These are phyloP conservation scores for Lactarius trivialis DNA, from an alignment of 768 basidiomycete genomes.

Conservation along the genomic window DNA sequence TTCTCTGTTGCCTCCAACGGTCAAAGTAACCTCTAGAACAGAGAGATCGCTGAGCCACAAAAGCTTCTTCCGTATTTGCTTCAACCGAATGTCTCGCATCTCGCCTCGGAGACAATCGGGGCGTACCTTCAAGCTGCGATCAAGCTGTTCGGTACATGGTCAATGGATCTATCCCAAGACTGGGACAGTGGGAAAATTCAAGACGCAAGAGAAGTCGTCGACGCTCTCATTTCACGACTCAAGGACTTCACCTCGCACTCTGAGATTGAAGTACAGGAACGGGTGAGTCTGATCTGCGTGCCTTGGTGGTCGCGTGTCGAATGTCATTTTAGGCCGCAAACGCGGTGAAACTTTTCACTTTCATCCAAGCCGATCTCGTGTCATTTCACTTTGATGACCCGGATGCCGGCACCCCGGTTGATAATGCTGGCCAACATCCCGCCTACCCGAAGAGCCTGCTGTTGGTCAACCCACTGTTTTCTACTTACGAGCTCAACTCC, in stretches of 20 bases:
- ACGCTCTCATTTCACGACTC: conserved; percentile 53
- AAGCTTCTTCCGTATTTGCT: conserved; percentile 67
- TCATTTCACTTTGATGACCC: conserved; percentile 41
- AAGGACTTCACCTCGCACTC: conserved; percentile 50
- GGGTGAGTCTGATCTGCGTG: conserved; percentile 49
- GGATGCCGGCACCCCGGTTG: conserved; percentile 33
- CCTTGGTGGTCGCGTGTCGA: conserved; percentile 2
- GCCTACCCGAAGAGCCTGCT: conserved; percentile 85
- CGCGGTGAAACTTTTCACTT: conserved; percentile 62
- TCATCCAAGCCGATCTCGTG: conserved; percentile 68
- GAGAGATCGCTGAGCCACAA: conserved; percentile 74
- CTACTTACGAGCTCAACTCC: conserved; percentile 74
- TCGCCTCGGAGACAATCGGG: conserved; percentile 60
- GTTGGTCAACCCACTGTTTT: conserved; percentile 76
- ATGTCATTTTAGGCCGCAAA: conserved; percentile 63
- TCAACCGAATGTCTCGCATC: conserved; percentile 47
- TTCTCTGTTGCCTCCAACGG: background rate
- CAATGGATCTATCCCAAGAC: conserved; percentile 60
- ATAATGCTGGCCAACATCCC: conserved; percentile 34
- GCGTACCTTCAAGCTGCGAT: conserved; percentile 77
- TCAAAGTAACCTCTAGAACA: conserved; percentile 27
- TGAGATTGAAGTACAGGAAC: conserved; percentile 88
- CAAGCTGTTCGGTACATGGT: conserved; percentile 87
- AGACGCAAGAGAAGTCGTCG: conserved; percentile 58
- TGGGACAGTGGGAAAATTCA: conserved; percentile 73